Percentiles rank a stretch among this genome's conserved stretches.
Evolutionary conservation across 139 green algal genomes (phyloP).

Genomic region (Zygnema circumcarinatum): DNA sequence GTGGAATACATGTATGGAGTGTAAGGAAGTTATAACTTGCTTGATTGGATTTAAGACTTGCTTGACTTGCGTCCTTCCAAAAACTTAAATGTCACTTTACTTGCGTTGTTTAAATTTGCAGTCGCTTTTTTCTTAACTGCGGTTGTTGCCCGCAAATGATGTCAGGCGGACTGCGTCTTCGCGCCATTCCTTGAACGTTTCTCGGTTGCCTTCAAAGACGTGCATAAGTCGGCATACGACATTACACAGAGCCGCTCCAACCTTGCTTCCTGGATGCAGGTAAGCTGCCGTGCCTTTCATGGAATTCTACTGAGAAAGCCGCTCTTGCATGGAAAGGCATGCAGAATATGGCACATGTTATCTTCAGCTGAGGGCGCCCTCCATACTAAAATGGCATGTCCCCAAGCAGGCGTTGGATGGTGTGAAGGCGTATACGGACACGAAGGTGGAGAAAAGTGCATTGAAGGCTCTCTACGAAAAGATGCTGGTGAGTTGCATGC

Average conservation of each 20-base stretch:
- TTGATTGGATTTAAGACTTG: too few species aligned
- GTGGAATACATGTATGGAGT: too few species aligned
- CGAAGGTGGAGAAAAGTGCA: neutral
- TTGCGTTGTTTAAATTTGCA: too few species aligned
- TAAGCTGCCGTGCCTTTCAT: neutral
- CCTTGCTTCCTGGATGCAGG: neutral
- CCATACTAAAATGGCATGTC: neutral
- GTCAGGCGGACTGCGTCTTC: neutral
- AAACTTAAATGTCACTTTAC: too few species aligned
- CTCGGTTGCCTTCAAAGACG: neutral
- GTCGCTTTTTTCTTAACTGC: too few species aligned
- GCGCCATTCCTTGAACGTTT: constrained; percentile 4
- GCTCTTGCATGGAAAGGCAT: neutral
- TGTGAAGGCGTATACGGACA: constrained; percentile 13
- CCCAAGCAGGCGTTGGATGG: constrained; percentile 4
- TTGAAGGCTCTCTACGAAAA: neutral
- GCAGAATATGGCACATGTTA: neutral
- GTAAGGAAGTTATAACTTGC: too few species aligned
- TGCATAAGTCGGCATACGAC: neutral
- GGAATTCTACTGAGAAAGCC: neutral
- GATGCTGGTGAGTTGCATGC: constrained; percentile 27
- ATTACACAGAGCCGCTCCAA: neutral
- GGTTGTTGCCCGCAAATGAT: too few species aligned
- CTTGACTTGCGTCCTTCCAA: too few species aligned
- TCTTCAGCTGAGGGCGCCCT: neutral